Evolutionary conservation across 2,329 filamentous ascomycete species (phyloP), one percentile per base, ranked within the genome.

Genomic region (Bimuria novae-zelandiae): DNA sequence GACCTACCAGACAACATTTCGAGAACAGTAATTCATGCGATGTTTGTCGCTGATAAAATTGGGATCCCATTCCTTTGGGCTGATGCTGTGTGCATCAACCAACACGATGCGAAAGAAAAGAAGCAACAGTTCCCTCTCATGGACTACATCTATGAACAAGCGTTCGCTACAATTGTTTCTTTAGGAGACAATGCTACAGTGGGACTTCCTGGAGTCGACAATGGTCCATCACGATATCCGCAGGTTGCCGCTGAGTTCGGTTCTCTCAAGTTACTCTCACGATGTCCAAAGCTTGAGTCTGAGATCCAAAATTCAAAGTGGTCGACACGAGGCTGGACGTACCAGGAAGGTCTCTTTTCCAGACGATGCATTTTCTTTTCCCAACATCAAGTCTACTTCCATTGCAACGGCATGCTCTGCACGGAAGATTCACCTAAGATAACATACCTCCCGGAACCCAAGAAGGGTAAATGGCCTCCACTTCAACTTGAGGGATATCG

Each of bases 101-200:
- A 48, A 16, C 19, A 48, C 12, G 7, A 22, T 21, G 3, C 3
- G 4, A 12, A 40, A 11, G 35, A 39, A 3, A 29, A 48, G 19
- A 10, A 30, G 3, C 10, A 39, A 11, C 45, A 48, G 7, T 10
- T 48, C 10, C 45, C 45, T 4, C 17, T 48, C 1, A 48, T 40
- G 45, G 35, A 40, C 27, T 40, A 48, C 17, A 48, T 48, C 16
- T 48, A 48, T 23, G 45, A 48, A 11, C 45, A 32, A 10, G 33
- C 45, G 3, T 48, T 30, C n/a, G 45, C 22, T 2, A 48, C 45
- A 14, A 39, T 48, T 22, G 27, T 48, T 10, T 21, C 45, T 2
- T 14, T 48, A 7, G 33, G 45, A 2, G 33, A 30, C 1, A 19
- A 19, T 11, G 45, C 45, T 6, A 48, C 30, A 6, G n/a, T 30